Evolutionary conservation across 2,329 filamentous ascomycete species (phyloP).

Genomic region (Penicillium sp.): DNA sequence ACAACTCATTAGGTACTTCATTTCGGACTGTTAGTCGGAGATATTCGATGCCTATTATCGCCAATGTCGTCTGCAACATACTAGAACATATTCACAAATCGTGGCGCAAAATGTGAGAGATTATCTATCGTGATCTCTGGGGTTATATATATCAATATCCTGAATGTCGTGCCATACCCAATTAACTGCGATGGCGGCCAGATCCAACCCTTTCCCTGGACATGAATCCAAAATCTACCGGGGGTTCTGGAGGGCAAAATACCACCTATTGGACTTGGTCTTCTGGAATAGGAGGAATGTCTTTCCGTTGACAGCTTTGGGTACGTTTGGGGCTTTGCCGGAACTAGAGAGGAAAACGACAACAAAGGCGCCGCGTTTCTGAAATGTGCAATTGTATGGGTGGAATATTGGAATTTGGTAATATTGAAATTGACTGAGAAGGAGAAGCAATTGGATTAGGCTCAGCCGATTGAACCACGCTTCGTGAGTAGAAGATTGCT

Average conservation of each 20-base stretch:
- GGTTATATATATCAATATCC: too few relatives aligned
- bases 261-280: neutral
- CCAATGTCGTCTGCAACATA: neutral
- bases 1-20: neutral
- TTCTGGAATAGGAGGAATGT: neutral
- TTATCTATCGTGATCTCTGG: too few relatives aligned
- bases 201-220: neutral
- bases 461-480: neutral
- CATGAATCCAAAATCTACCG: neutral
- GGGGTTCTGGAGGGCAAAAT: neutral
- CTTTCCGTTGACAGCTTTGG: neutral
- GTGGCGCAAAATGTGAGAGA: neutral
- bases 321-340: too few relatives aligned
- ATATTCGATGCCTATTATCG: neutral
- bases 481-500: neutral
- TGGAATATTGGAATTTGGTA: too few relatives aligned
- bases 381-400: too few relatives aligned
- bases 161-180: neutral
- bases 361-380: neutral
- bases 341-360: neutral
- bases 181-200: neutral
- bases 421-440: neutral
- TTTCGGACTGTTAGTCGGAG: neutral
- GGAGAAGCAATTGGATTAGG: neutral
- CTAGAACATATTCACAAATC: neutral